Conservation (phyloP, 345 rosid genomes). For the Eucalyptus sp. region DNA sequence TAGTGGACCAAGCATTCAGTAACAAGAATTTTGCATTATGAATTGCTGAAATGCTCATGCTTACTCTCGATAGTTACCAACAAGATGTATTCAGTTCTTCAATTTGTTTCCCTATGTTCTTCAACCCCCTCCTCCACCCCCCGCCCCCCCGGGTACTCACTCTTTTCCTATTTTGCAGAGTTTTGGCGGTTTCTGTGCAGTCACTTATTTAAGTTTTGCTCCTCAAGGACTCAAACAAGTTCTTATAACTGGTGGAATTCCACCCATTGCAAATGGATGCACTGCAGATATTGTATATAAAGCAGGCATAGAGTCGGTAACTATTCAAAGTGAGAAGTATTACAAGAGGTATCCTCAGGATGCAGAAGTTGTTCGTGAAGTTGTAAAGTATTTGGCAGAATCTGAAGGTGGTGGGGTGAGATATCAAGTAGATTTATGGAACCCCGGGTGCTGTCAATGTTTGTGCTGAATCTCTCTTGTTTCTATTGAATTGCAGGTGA, state of each 20-base stretch:
- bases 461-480: not conserved
- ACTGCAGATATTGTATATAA: slow-evolving; percentile 62
- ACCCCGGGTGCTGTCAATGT: not conserved
- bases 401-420: slow-evolving; percentile 87
- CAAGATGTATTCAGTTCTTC: not conserved
- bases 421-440: not conserved
- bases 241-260: slow-evolving; percentile 87
- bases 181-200: slow-evolving; percentile 90
- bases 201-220: slow-evolving; percentile 82
- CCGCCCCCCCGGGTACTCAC: not conserved
- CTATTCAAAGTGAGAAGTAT: slow-evolving; percentile 74
- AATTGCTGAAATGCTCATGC: not conserved
- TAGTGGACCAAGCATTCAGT: not conserved
- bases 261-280: slow-evolving; percentile 63
- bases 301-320: slow-evolving; percentile 41
- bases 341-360: slow-evolving; percentile 88
- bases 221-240: slow-evolving; percentile 89
- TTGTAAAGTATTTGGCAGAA: slow-evolving; percentile 54
- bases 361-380: slow-evolving; percentile 48
- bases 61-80: not conserved
- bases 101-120: not conserved
- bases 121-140: no score
- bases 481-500: slow-evolving; percentile 30
- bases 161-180: slow-evolving; percentile 36
- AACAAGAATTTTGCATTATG: not conserved